Evolutionary conservation across 306 rosid species (phyloP), one percentile per base, ranked within the genome.

Genomic region (Prunus salicina): DNA sequence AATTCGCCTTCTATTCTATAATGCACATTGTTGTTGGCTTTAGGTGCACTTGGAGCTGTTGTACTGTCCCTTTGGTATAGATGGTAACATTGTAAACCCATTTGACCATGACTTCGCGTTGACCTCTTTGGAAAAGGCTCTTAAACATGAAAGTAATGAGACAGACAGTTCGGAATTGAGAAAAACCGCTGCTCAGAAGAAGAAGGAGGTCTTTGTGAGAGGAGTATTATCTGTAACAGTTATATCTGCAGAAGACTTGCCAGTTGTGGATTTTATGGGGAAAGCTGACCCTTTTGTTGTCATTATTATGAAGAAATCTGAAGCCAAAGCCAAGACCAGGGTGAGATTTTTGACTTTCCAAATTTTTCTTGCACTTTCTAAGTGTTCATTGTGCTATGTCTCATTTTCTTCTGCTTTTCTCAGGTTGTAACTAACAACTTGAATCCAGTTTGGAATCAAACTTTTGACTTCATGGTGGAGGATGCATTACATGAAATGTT

Each of bases 361-460:
- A 56, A 34, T 32, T 53, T 53, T 53, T 22, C 30, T 70, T 5
- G 12, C 22, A 6, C 64, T 71, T 32, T 12, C 34, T 12, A 30
- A 25, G 10, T 20, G 16, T 49, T 49, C 53, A 3, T 49, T 15
- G 43, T 16, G 41, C 8, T 18, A 65, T 22, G 12, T 43, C 64
- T 45, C 52, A 27, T 41, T 41, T 12, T 51, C 22, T 25, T 43
- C 30, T 78, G 69, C 69, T 72, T 80, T 73, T 74, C 12, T 77
- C 82, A 95, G 98, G 98, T 95, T 73, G 89, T 90, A 28, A 87
- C 70, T 14, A 96, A 92, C 83, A 89, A 87, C 66, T 73, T 95
- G 83, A 92, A 92, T 75, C 98, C 98, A 51, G 87, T 85, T 57
- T 95, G 98, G 98, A 95, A 92, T 85, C 98, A 90, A 87, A 95